phyloP scores from a whole-genome alignment of 495 filamentous ascomycete species.

The Aspergillus kassunensis region DNA sequence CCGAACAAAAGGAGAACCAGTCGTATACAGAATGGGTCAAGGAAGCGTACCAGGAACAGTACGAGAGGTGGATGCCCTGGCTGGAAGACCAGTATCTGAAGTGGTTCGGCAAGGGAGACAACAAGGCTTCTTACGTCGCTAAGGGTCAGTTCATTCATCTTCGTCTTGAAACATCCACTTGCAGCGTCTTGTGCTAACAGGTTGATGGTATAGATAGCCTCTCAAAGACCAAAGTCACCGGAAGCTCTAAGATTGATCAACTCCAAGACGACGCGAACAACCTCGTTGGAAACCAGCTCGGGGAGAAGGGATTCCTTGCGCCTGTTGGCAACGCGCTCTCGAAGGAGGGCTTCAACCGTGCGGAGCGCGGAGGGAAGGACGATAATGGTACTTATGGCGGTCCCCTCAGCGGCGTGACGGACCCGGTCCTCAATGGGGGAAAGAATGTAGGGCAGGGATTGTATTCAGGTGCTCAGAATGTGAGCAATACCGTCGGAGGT shows the following conservation, averaged over 20 bases:
- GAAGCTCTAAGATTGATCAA: slow-evolving; percentile 55
- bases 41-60: slow-evolving; percentile 58
- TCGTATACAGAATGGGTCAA: slow-evolving; percentile 50
- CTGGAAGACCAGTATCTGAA: slow-evolving; percentile 65
- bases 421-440: slow-evolving; percentile 11
- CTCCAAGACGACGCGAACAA: slow-evolving; percentile 60
- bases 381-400: slow-evolving; percentile 49
- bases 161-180: neutral
- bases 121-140: slow-evolving; percentile 62
- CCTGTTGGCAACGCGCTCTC: slow-evolving; percentile 57
- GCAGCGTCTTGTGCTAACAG: too few relatives aligned
- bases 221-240: slow-evolving; percentile 62
- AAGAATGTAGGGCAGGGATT: slow-evolving; percentile 10
- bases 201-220: slow-evolving; percentile 51
- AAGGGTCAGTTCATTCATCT: slow-evolving; percentile 41
- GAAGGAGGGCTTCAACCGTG: slow-evolving; percentile 61
- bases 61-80: slow-evolving; percentile 73
- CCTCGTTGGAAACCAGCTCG: slow-evolving; percentile 55
- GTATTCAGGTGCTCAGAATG: slow-evolving; percentile 1
- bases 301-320: slow-evolving; percentile 57
- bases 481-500: neutral
- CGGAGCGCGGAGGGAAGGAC: slow-evolving; percentile 59
- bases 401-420: slow-evolving; percentile 12
- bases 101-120: slow-evolving; percentile 66
- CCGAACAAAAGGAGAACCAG: slow-evolving; percentile 21